Base-by-base conservation (phyloP, 306 rosid species). In the Trichosanthes cucumerina region DNA sequence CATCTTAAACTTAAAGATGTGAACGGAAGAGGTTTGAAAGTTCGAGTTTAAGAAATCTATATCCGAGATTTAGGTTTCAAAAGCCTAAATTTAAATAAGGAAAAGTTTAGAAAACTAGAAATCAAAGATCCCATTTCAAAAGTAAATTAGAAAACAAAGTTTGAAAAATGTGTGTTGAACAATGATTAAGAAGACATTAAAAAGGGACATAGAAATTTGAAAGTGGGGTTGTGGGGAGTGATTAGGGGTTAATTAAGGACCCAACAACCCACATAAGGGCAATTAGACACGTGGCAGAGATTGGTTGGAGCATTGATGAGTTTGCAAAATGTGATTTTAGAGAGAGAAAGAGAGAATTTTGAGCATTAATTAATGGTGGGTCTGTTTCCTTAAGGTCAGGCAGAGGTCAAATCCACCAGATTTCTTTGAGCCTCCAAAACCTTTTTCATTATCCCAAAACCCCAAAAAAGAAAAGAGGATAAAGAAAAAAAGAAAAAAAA, bases 321-420 rank as follows among this genome's bases (percentile, higher is more conserved):
- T 66, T 63, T 63, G 41, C 33, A 58, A 26, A 38, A 65, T 36
- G 6, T 38, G 18, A 38, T 41, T 66, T 18, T 38, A 19, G 75
- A 66, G 74, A 69, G 52, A 68, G 52, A 66, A 6, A 38, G 74
- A 19, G 74, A 39, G 8, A 18, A 39, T 0, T 19, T 39, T 38
- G 52, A 9, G 26, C 31, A 70, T 41, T 66, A 39, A 68, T 52
- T 64, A 64, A 64, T 64, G 47, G 47, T 64, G 47, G 81, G 19
- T 23, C 18, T 33, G 81, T 78, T 78, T 49, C 62, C 71, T 18
- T 78, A 5, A 31, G 64, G 33, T 21, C 68, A 66, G 53, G 77
- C 58, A 41, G 3, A 39, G 34, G 82, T 79, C 82, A 79, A 79
- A 79, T 79, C 82, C 70, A 79, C n/a, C 31, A 69, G 82, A 79